Conservation (phyloP, 2,329 filamentous ascomycete genomes). For the Biscogniauxia marginata region DNA sequence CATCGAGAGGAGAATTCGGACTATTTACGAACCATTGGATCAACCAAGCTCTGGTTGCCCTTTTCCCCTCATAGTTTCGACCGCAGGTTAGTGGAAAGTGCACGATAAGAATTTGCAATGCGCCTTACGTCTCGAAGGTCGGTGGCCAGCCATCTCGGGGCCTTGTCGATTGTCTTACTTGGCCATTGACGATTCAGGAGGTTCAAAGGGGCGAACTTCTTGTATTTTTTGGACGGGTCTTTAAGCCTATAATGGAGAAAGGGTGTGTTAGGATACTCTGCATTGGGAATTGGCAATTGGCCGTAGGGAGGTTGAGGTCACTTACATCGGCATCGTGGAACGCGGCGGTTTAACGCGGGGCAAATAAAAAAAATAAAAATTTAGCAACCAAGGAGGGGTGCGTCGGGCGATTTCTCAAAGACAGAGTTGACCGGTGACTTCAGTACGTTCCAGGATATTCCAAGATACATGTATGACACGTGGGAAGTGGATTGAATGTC, state of each 20-base stretch:
- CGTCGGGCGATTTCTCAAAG: neutral
- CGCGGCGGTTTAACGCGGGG: neutral
- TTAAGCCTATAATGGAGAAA: slow-evolving; percentile 56
- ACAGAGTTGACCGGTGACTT: neutral
- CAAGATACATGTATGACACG: neutral
- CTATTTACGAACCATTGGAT: slow-evolving; percentile 75
- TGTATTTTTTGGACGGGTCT: slow-evolving; percentile 76
- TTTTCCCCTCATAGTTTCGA: too few species aligned
- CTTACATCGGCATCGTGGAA: slow-evolving; percentile 8
- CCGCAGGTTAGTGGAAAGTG: too few species aligned
- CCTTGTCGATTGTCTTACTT: slow-evolving; percentile 74
- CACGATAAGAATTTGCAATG: too few species aligned
- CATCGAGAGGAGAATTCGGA: neutral
- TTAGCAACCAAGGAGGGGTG: neutral
- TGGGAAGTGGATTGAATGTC: neutral
- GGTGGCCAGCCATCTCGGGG: slow-evolving; percentile 87
- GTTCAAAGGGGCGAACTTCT: slow-evolving; percentile 63
- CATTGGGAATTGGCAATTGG: neutral
- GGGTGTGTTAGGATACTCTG: neutral
- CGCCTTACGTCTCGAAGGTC: slow-evolving; percentile 85
- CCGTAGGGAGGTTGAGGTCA: neutral
- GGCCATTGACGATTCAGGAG: slow-evolving; percentile 80
- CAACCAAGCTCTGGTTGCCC: slow-evolving; percentile 90
- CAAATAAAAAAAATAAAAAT: neutral
- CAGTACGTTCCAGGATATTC: neutral